Base-by-base conservation (phyloP, 768 basidiomycete genomes). In the Chlorophyllum brunneum region DNA sequence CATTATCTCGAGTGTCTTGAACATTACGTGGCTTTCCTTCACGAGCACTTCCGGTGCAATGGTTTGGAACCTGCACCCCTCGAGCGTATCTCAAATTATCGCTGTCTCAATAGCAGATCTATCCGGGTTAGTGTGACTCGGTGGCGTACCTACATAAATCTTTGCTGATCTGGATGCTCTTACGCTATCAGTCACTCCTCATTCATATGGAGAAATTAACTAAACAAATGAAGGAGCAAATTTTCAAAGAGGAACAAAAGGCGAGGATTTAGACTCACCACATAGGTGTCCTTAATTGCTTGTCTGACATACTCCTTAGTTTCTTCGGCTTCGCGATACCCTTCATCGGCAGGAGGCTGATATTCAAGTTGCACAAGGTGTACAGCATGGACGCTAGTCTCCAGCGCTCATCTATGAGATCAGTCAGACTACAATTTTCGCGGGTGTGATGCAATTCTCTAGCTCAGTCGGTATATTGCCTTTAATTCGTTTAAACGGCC, bases 1-100 rank as follows among this genome's bases (percentile, higher is more conserved):
- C 76, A 83, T 59, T 88, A 88, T 59, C 74, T 88, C 20, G 85
- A 86, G 58, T 85, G 83, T 57, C 66, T 89, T 5, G 86, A 89
- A 57, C 78, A 84, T 53, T 89, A 88, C 62, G 78, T 87, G 11
- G 61, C 75, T 24, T 86, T 80, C 58, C 70, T 88, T 9, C 84
- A 86, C 56, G 73, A 85, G 24, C 82, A 84, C 51, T 69, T 86
- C 34, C 68, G 68, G 0, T 74, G 79, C 40, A 62, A 82, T 9
- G 78, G 79, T 13, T 65, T 71, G 0, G 61, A 65, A 0, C 82
- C 84, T 1, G 63, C 72, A 1, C 58, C 68, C 0, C 65, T 86
- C 22, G 75, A 81, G 50, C 77, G 80, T 4, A 76, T 81, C 3
- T 63, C 74, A 1, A 66, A 67, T 2, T 80, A 80, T 59, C 71